Base-by-base conservation (phyloP, 2,329 filamentous ascomycete species). In the Diaporthe destruens region DNA sequence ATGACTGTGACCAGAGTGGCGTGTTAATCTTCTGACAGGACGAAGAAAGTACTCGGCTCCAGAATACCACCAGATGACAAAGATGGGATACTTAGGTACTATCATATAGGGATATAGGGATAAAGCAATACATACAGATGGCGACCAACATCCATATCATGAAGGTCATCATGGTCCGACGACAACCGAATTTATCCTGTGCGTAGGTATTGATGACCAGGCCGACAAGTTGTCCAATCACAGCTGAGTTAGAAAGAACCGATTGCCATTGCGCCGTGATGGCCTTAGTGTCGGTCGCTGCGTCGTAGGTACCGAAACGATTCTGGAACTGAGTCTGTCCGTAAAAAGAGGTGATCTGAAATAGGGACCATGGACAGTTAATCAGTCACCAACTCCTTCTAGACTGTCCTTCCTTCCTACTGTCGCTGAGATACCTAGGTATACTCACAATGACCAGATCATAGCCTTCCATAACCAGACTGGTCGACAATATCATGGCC, bases 231-330 rank as follows among this genome's bases (percentile, higher is more conserved):
- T 84, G 81, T 1, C 86, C 86, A 5, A 84, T 81, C 4, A 81
- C 76, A 0, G 82, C 80, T 2, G 82, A 85, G 29, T 85, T 86
- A 4, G 80, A 81, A 0, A 87, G 77, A 0, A 81, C 85, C 0
- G 84, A 82, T 74, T 87, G 85, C 86, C 86, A 87, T 5, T 81
- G 76, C 0, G 84, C 81, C 0, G 82, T 78, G 25, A 87, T 80
- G 56, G 83, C 78, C 54, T 85, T 84, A 18, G 77, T 75, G 4
- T 78, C 78, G 25, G 80, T 74, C 2, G 61, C 69, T 14, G 71
- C 29, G 42, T 75, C 66, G 8, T 69, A 71, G 0, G 75, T 72
- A 2, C 81, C 81, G 66, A 81, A 84, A 9, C 70, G 79, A 69
- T 72, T 77, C 14, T 70, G 75, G 75, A 75, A 81, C 76, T 56